Conservation (phyloP, 352 stramenopile genomes). For the Phytophthora pluvialis region DNA sequence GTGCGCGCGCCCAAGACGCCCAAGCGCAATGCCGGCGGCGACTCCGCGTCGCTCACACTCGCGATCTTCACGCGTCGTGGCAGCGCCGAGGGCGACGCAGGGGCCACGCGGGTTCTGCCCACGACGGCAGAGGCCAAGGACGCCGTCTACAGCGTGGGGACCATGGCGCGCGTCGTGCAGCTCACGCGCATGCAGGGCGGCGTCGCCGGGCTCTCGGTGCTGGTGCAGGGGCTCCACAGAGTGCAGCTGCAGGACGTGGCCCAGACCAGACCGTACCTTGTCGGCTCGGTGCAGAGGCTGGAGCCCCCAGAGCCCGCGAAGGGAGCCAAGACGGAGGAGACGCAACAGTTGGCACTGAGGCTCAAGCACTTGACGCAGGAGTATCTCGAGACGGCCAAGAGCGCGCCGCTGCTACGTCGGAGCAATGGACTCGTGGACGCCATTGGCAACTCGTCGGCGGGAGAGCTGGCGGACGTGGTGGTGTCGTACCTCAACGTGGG, state of each 20-base stretch:
- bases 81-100: slow-evolving; percentile 22
- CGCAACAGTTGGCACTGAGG: slow-evolving; percentile 42
- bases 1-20: slow-evolving; percentile 59
- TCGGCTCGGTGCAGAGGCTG: slow-evolving; percentile 54
- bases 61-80: slow-evolving; percentile 71
- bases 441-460: slow-evolving; percentile 64
- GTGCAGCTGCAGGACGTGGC: slow-evolving; percentile 53
- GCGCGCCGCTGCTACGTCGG: slow-evolving; percentile 57
- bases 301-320: slow-evolving; percentile 23
- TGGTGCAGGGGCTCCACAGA: slow-evolving; percentile 68
- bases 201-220: slow-evolving; percentile 63
- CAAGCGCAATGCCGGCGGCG: slow-evolving; percentile 25
- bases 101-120: slow-evolving; percentile 10
- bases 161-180: slow-evolving; percentile 76
- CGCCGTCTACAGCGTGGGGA: slow-evolving; percentile 63
- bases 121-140: slow-evolving; percentile 33
- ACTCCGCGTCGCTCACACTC: slow-evolving; percentile 52
- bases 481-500: slow-evolving; percentile 72
- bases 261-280: slow-evolving; percentile 65
- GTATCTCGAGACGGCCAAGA: slow-evolving; percentile 73
- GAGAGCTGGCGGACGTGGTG: slow-evolving; percentile 71
- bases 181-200: slow-evolving; percentile 67
- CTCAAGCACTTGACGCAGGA: slow-evolving; percentile 76
- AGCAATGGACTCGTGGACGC: slow-evolving; percentile 68
- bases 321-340: slow-evolving; percentile 19